Conservation (phyloP, 495 filamentous ascomycete species). For the Halenospora varia region DNA sequence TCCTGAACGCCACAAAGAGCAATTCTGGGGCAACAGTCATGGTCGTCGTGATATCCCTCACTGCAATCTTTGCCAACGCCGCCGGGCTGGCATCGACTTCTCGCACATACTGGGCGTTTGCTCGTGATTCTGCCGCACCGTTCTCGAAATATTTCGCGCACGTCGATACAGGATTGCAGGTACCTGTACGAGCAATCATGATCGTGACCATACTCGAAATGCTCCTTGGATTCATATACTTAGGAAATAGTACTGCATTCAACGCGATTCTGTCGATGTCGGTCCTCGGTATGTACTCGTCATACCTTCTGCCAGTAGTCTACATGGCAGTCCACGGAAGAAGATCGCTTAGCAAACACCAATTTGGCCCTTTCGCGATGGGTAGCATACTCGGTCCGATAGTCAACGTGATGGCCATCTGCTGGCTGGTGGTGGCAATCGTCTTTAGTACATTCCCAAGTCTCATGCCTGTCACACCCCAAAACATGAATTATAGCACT, state of each 20-base stretch:
- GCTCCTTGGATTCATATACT: conserved; percentile 20
- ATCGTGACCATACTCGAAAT: conserved; percentile 16
- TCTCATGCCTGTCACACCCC: conserved; percentile 29
- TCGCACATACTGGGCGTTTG: conserved; percentile 51
- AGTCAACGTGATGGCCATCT: conserved; percentile 30
- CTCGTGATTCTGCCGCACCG: conserved; percentile 44
- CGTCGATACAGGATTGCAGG: conserved; percentile 20
- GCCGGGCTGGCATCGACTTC: conserved; percentile 43
- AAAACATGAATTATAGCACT: conserved; percentile 50
- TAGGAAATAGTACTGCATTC: conserved; percentile 37
- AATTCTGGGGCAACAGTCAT: conserved; percentile 30
- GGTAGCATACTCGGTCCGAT: conserved; percentile 29
- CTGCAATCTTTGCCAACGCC: conserved; percentile 29
- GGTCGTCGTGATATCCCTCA: conserved; percentile 32
- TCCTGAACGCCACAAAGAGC: conserved; percentile 30
- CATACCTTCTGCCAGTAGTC: conserved; percentile 37
- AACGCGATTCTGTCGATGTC: conserved; percentile 43
- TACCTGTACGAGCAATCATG: conserved; percentile 18
- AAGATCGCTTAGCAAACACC: conserved; percentile 14
- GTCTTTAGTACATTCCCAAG: conserved; percentile 30
- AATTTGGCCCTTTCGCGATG: conserved; percentile 35
- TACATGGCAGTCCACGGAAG: conserved; percentile 31
- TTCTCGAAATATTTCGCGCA: conserved; percentile 33
- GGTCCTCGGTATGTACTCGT: conserved; percentile 37
- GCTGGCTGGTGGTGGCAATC: conserved; percentile 12